Percentiles rank a stretch among this genome's conserved stretches.
Conservation (phyloP, 257 asterid species). For the Parsonsia alboflavescens region DNA sequence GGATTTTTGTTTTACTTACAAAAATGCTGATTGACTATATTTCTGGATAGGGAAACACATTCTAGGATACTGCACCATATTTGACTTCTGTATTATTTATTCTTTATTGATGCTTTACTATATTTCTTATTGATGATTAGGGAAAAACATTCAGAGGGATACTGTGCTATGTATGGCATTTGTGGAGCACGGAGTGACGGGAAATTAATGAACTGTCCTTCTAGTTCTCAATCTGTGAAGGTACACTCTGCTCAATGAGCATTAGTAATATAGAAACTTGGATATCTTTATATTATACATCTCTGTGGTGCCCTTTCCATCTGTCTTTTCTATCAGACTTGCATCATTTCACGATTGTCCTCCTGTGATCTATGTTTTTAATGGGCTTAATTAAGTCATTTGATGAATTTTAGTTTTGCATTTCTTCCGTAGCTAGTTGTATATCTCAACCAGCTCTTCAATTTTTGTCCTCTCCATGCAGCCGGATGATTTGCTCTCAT, state of each 20-base stretch:
- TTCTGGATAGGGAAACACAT: too few species aligned
- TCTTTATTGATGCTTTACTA: not conserved
- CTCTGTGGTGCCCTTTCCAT: not conserved
- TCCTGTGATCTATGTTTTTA: not conserved
- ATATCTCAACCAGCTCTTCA: not conserved
- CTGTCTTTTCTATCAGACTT: not conserved
- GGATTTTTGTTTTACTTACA: not conserved
- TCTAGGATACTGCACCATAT: too few species aligned
- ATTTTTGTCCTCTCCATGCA: conserved; percentile 27
- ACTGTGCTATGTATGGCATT: conserved; percentile 87
- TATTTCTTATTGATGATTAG: conserved; percentile 27
- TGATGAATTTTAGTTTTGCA: not conserved
- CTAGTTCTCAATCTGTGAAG: conserved; percentile 65
- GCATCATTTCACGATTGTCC: not conserved
- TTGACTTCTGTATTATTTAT: not conserved
- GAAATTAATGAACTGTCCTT: conserved; percentile 85
- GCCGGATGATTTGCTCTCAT: conserved; percentile 77
- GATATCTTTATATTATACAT: not conserved
- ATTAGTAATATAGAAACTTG: not conserved
- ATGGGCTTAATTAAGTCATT: not conserved
- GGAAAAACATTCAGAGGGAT: conserved; percentile 60
- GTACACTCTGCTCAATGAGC: conserved; percentile 30
- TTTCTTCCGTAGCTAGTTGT: not conserved
- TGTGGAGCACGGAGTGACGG: conserved; percentile 86
- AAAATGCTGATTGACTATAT: not conserved